Evolutionary conservation across 2,329 filamentous ascomycete species (phyloP), one percentile per base, ranked within the genome.

Genomic region (Stemphylium lycopersici): DNA sequence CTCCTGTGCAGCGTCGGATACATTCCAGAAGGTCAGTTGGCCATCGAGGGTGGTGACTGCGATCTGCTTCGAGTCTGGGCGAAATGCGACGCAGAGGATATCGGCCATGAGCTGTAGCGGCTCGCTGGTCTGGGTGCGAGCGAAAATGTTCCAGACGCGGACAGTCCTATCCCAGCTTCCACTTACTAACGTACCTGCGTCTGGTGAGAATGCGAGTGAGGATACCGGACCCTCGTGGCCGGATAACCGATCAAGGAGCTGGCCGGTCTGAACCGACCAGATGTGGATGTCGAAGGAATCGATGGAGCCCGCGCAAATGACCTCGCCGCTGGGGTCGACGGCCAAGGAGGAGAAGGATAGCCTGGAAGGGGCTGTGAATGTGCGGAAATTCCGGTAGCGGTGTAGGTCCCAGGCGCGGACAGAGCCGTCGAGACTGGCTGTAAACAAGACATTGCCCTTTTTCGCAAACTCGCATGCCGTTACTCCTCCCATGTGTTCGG

Each of bases 201-300:
- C 91, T 0, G 93, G 90, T 1, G 93, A 87, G 71, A 99, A 99
- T 2, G 91, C 87, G 22, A 99, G 79, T 2, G 90, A 88, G 4
- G 92, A 95, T 1, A 99, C 89, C 0, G 95, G 95, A 0, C 93
- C 95, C 77, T 99, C 93, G 65, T 99, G 95, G 1, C 95, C 96
- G 6, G 93, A 85, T 20, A 99, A 81, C 62, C 89, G 89, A 72
- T 99, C 95, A 5, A 99, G 85, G 15, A 99, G 81, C 74, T 99
- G 95, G 2, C 95, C 95, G 0, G 93, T 99, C 72, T 99, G 95
- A 3, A 99, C 96, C 4, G 91, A 97, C 95, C 95, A 99, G 58
- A 99, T 90, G 76, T 99, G 93, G 46, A 99, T 91, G 70, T 98
- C 93, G 63, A 97, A 98, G 4, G 93, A 96, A 74, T 99, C 95